These are phyloP conservation scores for Selaginella tamariscina DNA, from an alignment of 75 land plant genomes.

Conservation along the genomic window DNA sequence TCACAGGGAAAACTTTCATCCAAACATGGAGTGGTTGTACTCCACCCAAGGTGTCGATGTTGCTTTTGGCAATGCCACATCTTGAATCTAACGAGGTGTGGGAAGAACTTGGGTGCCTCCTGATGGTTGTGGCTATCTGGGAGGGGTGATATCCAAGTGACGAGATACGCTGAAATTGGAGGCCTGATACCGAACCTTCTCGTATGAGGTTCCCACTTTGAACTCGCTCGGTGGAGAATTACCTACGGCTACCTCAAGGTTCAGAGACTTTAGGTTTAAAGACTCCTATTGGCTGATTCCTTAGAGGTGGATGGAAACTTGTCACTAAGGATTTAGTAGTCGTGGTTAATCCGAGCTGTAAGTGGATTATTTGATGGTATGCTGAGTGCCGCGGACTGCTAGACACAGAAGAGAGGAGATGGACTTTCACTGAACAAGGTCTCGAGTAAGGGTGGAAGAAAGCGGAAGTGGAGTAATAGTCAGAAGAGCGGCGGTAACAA, in stretches of 20 bases:
- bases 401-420: too few relatives aligned
- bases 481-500: background rate
- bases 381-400: too few relatives aligned
- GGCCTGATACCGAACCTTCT: background rate
- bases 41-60: background rate
- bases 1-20: background rate
- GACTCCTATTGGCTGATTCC: background rate
- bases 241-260: background rate
- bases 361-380: too few relatives aligned
- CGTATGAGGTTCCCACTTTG: background rate
- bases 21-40: background rate
- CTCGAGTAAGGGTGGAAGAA: too few relatives aligned
- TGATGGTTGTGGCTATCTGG: background rate
- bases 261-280: background rate
- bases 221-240: background rate
- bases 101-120: background rate
- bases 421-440: too few relatives aligned
- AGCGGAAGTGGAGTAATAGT: background rate
- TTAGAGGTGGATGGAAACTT: background rate
- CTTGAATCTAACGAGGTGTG: background rate
- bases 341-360: too few relatives aligned
- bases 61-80: background rate
- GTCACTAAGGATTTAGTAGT: too few relatives aligned
- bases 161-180: background rate
- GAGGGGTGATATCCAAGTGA: background rate